phyloP scores from a whole-genome alignment of 371 early-diverging fungal species.

The Gilbertella persicaria region DNA sequence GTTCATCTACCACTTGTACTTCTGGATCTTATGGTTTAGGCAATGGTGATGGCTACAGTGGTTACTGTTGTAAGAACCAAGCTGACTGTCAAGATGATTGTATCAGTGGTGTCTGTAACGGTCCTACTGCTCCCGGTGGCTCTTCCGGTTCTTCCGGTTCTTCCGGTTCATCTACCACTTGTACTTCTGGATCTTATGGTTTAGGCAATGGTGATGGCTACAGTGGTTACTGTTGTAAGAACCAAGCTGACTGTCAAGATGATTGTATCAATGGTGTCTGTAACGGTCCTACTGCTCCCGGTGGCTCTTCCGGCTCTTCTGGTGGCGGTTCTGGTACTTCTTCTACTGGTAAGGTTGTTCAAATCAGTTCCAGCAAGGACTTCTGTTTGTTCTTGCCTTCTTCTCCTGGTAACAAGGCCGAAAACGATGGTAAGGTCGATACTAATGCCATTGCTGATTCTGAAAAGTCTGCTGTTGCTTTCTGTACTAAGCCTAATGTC shows the following conservation, averaged over 20 bases:
- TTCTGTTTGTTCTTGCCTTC: constrained; percentile 52
- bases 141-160: constrained; percentile 2
- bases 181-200: constrained; percentile 9
- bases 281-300: constrained; percentile 3
- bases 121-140: constrained; percentile 11
- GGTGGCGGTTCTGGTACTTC: constrained; percentile 4
- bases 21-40: constrained; percentile 9
- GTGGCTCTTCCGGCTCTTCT: background rate
- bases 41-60: constrained; percentile 16
- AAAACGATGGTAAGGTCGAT: constrained; percentile 18
- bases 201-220: constrained; percentile 15
- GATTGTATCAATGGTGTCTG: constrained; percentile 14
- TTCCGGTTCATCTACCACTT: background rate
- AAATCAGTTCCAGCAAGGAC: constrained; percentile 17
- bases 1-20: background rate
- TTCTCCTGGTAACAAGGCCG: constrained; percentile 19
- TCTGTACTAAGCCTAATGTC: constrained; percentile 25
- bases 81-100: constrained; percentile 17
- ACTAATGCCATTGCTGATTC: constrained; percentile 23
- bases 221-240: constrained; percentile 9
- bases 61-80: constrained; percentile 13
- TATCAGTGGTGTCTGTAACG: constrained; percentile 14
- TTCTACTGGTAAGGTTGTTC: constrained; percentile 15
- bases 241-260: constrained; percentile 16
- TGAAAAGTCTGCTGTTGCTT: constrained; percentile 31